These are phyloP conservation scores for Leishmania amazonensis DNA, from an alignment of 208 protist genomes.

Conservation along the genomic window DNA sequence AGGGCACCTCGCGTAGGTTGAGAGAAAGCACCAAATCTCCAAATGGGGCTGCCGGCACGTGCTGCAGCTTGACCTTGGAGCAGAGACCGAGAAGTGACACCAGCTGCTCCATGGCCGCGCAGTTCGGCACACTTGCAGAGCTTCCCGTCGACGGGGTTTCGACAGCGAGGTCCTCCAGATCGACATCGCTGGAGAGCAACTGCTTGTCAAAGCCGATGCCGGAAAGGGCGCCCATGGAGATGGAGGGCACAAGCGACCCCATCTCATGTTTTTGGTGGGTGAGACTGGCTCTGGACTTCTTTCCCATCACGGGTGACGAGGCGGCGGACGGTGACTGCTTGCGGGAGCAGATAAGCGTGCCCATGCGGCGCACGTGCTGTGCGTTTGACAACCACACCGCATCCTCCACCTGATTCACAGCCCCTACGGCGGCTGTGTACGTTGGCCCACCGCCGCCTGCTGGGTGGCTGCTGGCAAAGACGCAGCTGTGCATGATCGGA, in stretches of 20 bases:
- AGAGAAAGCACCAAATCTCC: constrained; percentile 31
- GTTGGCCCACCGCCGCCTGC: background rate
- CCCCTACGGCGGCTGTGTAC: background rate
- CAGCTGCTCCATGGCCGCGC: constrained; percentile 20
- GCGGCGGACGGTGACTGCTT: constrained; percentile 15
- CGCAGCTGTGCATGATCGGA: constrained; percentile 6
- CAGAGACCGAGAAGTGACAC: constrained; percentile 30
- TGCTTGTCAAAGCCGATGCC: constrained; percentile 18
- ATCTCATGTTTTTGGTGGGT: constrained; percentile 1
- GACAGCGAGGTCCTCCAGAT: constrained; percentile 25
- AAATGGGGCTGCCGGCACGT: constrained; percentile 26
- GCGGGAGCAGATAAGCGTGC: constrained; percentile 22
- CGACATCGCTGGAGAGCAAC: constrained; percentile 20
- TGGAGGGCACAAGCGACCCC: constrained; percentile 21
- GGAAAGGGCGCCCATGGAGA: constrained; percentile 22
- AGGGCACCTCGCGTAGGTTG: constrained; percentile 22
- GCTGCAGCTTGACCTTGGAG: constrained; percentile 29
- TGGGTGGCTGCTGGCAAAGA: constrained; percentile 4
- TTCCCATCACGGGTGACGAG: background rate
- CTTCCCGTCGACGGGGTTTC: background rate
- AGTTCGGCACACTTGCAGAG: background rate
- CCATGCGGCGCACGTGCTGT: constrained; percentile 29
- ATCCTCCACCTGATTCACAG: constrained; percentile 25
- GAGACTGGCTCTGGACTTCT: constrained; percentile 1
- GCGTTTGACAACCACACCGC: constrained; percentile 27